Conservation (phyloP, 129 eudicot species). For the Cynara cardunculus region DNA sequence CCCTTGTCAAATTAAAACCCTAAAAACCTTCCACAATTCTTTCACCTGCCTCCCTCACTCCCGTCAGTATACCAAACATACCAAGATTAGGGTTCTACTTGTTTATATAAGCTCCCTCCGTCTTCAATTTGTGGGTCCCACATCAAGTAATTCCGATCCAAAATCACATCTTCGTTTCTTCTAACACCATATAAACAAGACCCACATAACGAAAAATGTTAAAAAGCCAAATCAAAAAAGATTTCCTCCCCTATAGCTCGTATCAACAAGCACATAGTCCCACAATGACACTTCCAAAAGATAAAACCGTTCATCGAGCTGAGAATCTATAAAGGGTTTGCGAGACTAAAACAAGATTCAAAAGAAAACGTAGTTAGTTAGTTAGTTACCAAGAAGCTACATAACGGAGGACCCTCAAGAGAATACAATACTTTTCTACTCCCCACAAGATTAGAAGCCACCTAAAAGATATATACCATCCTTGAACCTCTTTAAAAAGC, state of each 20-base stretch:
- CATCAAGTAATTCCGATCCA: neutral
- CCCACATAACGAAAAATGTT: neutral
- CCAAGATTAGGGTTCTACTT: neutral
- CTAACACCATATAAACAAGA: neutral
- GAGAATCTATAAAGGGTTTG: neutral
- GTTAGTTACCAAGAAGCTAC: constrained; percentile 16
- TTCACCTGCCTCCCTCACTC: neutral
- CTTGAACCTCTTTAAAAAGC: constrained; percentile 23
- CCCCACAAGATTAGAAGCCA: constrained; percentile 22
- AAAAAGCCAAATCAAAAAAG: neutral
- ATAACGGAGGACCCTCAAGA: constrained; percentile 1
- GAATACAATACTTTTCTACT: constrained; percentile 24
- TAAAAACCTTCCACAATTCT: neutral
- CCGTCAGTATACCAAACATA: neutral
- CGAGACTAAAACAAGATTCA: neutral
- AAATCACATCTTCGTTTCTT: neutral
- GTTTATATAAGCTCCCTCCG: neutral
- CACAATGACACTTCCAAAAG: neutral
- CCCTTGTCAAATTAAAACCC: neutral
- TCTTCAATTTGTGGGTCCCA: neutral
- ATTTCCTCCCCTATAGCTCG: neutral
- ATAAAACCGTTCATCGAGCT: neutral
- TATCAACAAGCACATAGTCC: neutral
- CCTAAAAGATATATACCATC: constrained; percentile 23
- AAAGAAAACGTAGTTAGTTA: neutral